These are phyloP conservation scores for Papiliotrema terrestris DNA, from an alignment of 1,284 basidiomycete species.

Conservation along the genomic window DNA sequence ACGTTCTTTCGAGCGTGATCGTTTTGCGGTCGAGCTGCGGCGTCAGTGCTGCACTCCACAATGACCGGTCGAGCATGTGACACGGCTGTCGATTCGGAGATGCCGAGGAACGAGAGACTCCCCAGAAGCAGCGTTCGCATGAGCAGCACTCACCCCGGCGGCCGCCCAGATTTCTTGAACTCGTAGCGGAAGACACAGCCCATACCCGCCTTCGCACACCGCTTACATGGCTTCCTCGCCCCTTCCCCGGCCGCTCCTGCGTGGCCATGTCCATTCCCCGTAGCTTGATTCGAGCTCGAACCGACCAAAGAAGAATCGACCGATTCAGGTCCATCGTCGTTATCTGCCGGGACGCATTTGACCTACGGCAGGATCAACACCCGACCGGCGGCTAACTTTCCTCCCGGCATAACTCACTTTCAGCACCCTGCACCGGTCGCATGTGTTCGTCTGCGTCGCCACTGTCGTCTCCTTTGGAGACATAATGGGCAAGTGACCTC, in stretches of 20 bases:
- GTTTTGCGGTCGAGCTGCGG: neutral
- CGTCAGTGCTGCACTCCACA: neutral
- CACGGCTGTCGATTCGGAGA: too few relatives aligned
- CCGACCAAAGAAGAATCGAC: neutral
- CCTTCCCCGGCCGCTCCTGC: neutral
- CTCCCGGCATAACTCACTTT: neutral
- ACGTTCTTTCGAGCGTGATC: neutral
- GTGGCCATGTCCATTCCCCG: too few relatives aligned
- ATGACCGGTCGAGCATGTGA: too few relatives aligned
- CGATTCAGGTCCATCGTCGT: neutral
- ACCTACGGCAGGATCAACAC: neutral
- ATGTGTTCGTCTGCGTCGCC: neutral
- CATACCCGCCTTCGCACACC: neutral
- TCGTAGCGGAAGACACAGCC: neutral
- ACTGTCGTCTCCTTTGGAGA: neutral
- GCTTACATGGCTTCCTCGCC: neutral
- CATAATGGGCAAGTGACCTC: neutral
- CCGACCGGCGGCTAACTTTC: neutral
- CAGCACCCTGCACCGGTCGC: constrained; percentile 2
- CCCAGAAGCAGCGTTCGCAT: too few relatives aligned
- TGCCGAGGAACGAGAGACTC: neutral
- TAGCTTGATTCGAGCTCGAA: neutral
- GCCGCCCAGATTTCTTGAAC: constrained; percentile 3
- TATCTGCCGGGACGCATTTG: neutral
- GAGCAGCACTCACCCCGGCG: neutral